Evolutionary conservation across 495 filamentous ascomycete species (phyloP).

Genomic region (Aspergillus campestris): DNA sequence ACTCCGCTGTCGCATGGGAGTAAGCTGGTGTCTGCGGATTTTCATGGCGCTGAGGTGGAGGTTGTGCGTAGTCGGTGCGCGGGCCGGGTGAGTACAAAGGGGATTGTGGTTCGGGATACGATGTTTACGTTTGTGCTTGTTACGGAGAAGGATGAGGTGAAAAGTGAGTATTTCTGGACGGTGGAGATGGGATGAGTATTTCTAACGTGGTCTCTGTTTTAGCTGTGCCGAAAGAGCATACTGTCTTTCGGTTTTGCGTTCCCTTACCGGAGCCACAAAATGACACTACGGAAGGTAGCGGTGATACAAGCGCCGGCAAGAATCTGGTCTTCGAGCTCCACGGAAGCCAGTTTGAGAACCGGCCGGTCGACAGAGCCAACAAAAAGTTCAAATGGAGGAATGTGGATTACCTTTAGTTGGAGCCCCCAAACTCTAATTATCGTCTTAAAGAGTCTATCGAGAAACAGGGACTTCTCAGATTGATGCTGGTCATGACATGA

Average conservation of each 20-base stretch:
- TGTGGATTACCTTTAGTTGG: conserved; percentile 52
- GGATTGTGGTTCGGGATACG: conserved; percentile 83
- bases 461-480: no score
- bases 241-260: conserved; percentile 72
- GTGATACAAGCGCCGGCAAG: conserved; percentile 9
- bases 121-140: conserved; percentile 81
- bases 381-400: conserved; percentile 84
- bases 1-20: conserved; percentile 47
- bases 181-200: neutral
- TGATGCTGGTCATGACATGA: no score
- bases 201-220: neutral
- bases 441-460: no score
- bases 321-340: conserved; percentile 76
- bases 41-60: conserved; percentile 78
- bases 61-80: conserved; percentile 75
- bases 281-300: conserved; percentile 3
- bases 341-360: conserved; percentile 76
- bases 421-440: neutral
- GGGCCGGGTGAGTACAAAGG: conserved; percentile 70
- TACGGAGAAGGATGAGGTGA: conserved; percentile 51
- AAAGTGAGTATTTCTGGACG: conserved; percentile 39
- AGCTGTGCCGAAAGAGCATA: conserved; percentile 82
- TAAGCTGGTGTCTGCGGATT: conserved; percentile 75
- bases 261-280: conserved; percentile 31
- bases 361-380: conserved; percentile 74